Evolutionary conservation across 805 yeast genomes (phyloP).

Genomic region (Maudiozyma pseudohumilis): DNA sequence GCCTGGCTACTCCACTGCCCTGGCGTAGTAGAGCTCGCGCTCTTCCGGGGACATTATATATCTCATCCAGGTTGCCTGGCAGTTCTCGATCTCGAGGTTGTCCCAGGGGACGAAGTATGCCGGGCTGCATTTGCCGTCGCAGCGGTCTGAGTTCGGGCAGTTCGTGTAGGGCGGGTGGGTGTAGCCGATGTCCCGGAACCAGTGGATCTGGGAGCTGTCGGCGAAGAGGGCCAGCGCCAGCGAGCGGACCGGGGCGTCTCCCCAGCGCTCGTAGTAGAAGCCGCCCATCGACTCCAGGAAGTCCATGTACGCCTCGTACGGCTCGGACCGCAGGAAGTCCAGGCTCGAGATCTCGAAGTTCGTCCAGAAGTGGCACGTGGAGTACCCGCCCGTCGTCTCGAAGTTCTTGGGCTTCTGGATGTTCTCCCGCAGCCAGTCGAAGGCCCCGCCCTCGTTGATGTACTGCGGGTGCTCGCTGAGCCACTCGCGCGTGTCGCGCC

Average conservation of each 20-base stretch:
- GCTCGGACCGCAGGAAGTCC: conserved; percentile 66
- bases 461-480: conserved; percentile 49
- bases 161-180: conserved; percentile 64
- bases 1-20: too few species aligned
- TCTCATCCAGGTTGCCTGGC: conserved; percentile 62
- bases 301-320: conserved; percentile 56
- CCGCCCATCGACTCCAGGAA: conserved; percentile 63
- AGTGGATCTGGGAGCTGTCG: conserved; percentile 59
- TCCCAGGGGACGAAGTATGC: conserved; percentile 48
- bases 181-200: conserved; percentile 83
- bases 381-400: conserved; percentile 36
- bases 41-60: conserved; percentile 31
- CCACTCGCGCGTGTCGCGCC: conserved; percentile 63
- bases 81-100: conserved; percentile 55
- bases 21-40: conserved; percentile 13
- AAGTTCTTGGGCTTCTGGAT: conserved; percentile 40
- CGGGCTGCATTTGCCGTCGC: conserved; percentile 38
- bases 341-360: conserved; percentile 79
- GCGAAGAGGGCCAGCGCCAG: conserved; percentile 65
- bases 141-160: conserved; percentile 55
- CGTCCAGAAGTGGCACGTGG: conserved; percentile 81
- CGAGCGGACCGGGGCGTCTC: conserved; percentile 86
- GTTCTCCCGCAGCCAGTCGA: conserved; percentile 54
- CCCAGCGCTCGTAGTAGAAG: conserved; percentile 87
- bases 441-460: conserved; percentile 44